These are phyloP conservation scores for Thielaviopsis punctulata DNA, from an alignment of 2,329 filamentous ascomycete species.

Conservation along the genomic window DNA sequence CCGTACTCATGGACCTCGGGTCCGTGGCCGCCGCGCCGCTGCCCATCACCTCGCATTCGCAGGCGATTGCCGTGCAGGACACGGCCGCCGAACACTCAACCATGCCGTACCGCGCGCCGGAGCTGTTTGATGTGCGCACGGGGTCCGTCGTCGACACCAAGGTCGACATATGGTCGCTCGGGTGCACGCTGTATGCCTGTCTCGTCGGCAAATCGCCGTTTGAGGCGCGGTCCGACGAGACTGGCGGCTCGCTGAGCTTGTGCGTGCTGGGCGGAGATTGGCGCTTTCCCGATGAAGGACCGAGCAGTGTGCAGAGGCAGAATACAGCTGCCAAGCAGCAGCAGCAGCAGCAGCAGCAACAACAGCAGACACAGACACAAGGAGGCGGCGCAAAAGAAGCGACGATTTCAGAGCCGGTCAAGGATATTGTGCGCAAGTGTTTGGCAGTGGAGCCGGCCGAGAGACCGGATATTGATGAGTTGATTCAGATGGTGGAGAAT, in stretches of 20 bases:
- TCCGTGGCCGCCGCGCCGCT: constrained; percentile 77
- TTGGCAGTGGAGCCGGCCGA: constrained; percentile 74
- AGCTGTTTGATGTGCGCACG: constrained; percentile 95
- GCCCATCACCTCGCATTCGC: constrained; percentile 73
- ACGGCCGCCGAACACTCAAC: constrained; percentile 90
- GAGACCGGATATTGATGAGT: constrained; percentile 68
- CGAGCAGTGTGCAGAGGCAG: constrained; percentile 33
- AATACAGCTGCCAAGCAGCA: constrained; percentile 16
- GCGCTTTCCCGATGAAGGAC: constrained; percentile 82
- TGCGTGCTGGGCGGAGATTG: constrained; percentile 90
- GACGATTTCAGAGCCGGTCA: constrained; percentile 61
- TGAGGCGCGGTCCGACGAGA: constrained; percentile 89
- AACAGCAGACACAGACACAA: constrained; percentile 9
- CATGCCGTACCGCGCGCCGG: constrained; percentile 95
- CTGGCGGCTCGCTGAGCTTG: constrained; percentile 79
- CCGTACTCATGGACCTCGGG: constrained; percentile 94
- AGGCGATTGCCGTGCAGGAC: constrained; percentile 86
- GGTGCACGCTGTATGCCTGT: constrained; percentile 94
- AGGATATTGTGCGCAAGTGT: constrained; percentile 76
- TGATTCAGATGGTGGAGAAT: constrained; percentile 62
- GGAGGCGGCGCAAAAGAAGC: background rate
- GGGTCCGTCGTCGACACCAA: constrained; percentile 85
- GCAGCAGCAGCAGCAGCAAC: too few species aligned
- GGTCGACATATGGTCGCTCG: constrained; percentile 93
- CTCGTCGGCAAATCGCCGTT: constrained; percentile 94